Evolutionary conservation across 2,329 filamentous ascomycete genomes (phyloP).

Genomic region (Nannizziopsis arthrosporioides): DNA sequence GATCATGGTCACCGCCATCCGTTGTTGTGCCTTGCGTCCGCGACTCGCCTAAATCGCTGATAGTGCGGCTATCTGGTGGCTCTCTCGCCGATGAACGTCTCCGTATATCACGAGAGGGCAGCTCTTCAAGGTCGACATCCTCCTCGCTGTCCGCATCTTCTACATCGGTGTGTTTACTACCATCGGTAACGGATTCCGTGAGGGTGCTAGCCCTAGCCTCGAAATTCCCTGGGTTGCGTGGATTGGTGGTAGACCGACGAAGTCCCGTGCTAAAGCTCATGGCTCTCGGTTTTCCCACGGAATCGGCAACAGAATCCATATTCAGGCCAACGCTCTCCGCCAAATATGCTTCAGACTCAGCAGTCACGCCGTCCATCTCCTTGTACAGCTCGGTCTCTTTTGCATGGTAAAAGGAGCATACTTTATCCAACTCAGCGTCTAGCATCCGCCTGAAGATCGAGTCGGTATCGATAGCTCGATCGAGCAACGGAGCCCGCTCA

Average conservation of each 20-base stretch:
- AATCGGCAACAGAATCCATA: constrained; percentile 34
- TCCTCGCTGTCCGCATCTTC: constrained; percentile 49
- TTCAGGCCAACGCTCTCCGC: constrained; percentile 41
- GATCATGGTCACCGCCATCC: constrained; percentile 50
- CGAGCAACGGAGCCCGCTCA: constrained; percentile 75
- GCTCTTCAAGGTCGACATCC: constrained; percentile 45
- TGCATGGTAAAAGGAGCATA: constrained; percentile 75
- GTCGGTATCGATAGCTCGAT: constrained; percentile 59
- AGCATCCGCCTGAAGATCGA: constrained; percentile 68
- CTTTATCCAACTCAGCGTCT: constrained; percentile 85
- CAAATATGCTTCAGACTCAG: constrained; percentile 60
- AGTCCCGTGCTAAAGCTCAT: constrained; percentile 28
- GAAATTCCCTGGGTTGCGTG: constrained; percentile 39
- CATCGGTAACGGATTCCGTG: constrained; percentile 38
- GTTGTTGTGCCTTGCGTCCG: constrained; percentile 45
- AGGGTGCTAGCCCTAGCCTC: constrained; percentile 29
- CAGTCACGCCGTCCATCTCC: constrained; percentile 65
- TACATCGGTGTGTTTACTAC: constrained; percentile 22
- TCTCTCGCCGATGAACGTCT: constrained; percentile 31
- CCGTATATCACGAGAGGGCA: constrained; percentile 25
- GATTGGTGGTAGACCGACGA: constrained; percentile 40
- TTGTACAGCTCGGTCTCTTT: constrained; percentile 82
- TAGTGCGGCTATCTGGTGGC: constrained; percentile 20
- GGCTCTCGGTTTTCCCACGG: constrained; percentile 32
- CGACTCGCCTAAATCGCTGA: constrained; percentile 28